Conservation (phyloP, 1,139 yeast species). For the Kodamaea anthophila region DNA sequence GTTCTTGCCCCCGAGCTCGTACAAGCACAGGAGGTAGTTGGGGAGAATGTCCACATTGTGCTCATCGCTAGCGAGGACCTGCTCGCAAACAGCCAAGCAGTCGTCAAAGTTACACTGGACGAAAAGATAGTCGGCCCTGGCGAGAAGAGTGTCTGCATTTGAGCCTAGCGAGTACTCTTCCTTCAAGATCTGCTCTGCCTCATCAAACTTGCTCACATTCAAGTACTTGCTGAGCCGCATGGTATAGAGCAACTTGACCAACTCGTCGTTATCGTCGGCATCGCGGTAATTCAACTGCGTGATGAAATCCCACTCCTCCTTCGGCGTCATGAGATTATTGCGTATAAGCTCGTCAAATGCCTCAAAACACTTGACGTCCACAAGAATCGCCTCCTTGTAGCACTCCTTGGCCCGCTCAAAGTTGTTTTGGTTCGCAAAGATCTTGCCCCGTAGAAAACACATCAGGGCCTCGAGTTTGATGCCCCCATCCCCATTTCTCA, state of each 20-base stretch:
- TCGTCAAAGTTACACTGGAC: slow-evolving; percentile 76
- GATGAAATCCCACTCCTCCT: slow-evolving; percentile 83
- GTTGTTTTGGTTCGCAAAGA: slow-evolving; percentile 78
- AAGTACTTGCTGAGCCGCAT: slow-evolving; percentile 71
- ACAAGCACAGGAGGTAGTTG: slow-evolving; percentile 74
- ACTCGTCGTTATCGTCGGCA: slow-evolving; percentile 75
- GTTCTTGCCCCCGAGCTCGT: slow-evolving; percentile 79
- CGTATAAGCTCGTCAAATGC: slow-evolving; percentile 78
- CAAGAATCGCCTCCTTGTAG: slow-evolving; percentile 77
- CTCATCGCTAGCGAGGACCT: slow-evolving; percentile 55
- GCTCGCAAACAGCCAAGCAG: slow-evolving; percentile 71
- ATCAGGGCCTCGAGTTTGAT: slow-evolving; percentile 81
- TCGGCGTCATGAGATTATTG: slow-evolving; percentile 73
- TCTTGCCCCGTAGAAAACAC: slow-evolving; percentile 79
- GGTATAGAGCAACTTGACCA: slow-evolving; percentile 70
- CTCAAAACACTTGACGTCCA: slow-evolving; percentile 89
- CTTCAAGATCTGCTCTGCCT: slow-evolving; percentile 57
- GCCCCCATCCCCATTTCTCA: slow-evolving; percentile 60
- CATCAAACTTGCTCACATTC: slow-evolving; percentile 52
- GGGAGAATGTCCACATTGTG: slow-evolving; percentile 73
- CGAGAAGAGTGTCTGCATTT: slow-evolving; percentile 63
- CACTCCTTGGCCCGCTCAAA: slow-evolving; percentile 85
- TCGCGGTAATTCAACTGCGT: slow-evolving; percentile 62
- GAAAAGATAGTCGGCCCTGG: slow-evolving; percentile 67
- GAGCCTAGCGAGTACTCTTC: slow-evolving; percentile 69